These are phyloP conservation scores for Flaveria trinervia DNA, from an alignment of 129 eudicot species.

Conservation along the genomic window DNA sequence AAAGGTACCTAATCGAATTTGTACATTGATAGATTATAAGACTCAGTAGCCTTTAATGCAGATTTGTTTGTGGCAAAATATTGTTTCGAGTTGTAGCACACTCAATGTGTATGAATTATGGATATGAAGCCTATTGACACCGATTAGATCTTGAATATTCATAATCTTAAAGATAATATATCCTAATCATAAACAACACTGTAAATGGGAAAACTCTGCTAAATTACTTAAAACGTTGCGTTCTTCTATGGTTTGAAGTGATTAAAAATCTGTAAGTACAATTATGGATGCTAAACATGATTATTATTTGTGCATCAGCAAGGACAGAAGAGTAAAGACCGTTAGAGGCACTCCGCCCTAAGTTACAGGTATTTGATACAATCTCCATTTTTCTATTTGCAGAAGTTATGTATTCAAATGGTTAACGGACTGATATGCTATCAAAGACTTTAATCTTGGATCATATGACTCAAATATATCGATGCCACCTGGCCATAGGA, in stretches of 20 bases:
- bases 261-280: not conserved
- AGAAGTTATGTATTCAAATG: not conserved
- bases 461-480: not conserved
- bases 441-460: slow-evolving; percentile 1
- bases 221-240: not conserved
- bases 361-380: slow-evolving; percentile 58
- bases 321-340: slow-evolving; percentile 85
- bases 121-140: not conserved
- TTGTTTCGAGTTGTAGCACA: not conserved
- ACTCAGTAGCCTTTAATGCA: not conserved
- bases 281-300: slow-evolving; percentile 16
- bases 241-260: not conserved
- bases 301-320: slow-evolving; percentile 43
- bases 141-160: not conserved
- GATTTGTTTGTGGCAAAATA: not conserved
- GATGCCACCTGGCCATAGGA: not conserved
- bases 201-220: not conserved
- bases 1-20: slow-evolving; percentile 51
- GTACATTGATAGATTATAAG: not conserved
- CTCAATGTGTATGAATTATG: not conserved
- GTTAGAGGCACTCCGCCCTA: slow-evolving; percentile 88
- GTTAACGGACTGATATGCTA: not conserved
- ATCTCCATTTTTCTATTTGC: not conserved
- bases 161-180: not conserved
- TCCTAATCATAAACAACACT: not conserved